Evolutionary conservation across 768 basidiomycete species (phyloP), one percentile per base, ranked within the genome.

Genomic region (Lactifluus rugatus): DNA sequence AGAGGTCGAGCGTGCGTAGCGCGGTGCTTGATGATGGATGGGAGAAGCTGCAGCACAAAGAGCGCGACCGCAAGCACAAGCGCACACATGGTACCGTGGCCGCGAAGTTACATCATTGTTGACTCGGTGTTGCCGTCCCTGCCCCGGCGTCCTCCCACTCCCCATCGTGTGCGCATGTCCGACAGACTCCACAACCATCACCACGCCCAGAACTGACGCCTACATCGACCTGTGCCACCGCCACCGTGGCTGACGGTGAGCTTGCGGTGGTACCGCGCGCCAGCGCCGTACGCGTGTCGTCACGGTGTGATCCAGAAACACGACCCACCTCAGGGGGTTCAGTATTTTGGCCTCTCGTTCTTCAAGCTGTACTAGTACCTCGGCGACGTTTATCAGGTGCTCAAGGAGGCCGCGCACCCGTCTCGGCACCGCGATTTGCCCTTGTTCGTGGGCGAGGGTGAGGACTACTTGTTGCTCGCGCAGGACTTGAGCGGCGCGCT

Each of bases 401-500:
- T 91, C 51, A 78, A 83, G 62, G 89, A 91, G 68, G 81, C 81
- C 0, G 89, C 89, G 0, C 89, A 90, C 66, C 89, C 89, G 14
- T 82, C 83, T 53, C 76, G 79, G 21, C 87, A 89, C 65, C 76
- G 78, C 4, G 81, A 86, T 64, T 71, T 92, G 42, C 89, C 89
- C 2, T 67, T 92, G 56, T 83, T 84, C 64, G 85, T 90, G 50
- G 89, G 90, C 63, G 89, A 89, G 62, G 77, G 77, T 11, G 80
- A 80, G 47, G 89, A 91, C 64, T 90, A 88, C 71, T 71, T 92
- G 61, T 71, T 92, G 53, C 76, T 91, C 25, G 87, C 84, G 61
- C 73, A 87, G 44, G 80, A 85, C 68, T 69, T 65, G 34, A 55
- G 61, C 4, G 78, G 80, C 11, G 74, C 77, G 11, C 76, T 90